Percentiles rank a stretch among this genome's conserved stretches.
phyloP scores from a whole-genome alignment of 2,329 filamentous ascomycete genomes.

The Didymella exigua region DNA sequence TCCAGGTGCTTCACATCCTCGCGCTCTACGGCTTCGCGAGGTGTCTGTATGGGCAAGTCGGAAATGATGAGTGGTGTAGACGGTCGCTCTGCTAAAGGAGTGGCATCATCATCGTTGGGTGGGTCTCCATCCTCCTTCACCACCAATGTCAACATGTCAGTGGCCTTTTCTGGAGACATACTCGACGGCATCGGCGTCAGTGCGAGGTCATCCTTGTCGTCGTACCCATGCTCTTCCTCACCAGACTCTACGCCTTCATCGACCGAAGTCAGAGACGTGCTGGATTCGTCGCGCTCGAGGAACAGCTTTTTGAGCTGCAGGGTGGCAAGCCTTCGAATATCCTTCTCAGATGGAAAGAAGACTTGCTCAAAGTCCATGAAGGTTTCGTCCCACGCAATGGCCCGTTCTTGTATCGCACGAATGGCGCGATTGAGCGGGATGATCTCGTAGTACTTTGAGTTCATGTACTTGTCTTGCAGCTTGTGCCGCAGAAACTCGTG shows the following conservation, averaged over 20 bases:
- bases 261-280: constrained; percentile 71
- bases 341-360: constrained; percentile 92
- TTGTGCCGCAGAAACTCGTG: constrained; percentile 74
- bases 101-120: constrained; percentile 10
- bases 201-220: constrained; percentile 40
- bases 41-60: constrained; percentile 35
- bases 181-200: constrained; percentile 45
- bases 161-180: constrained; percentile 66
- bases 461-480: constrained; percentile 88
- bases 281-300: constrained; percentile 80
- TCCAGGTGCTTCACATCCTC: constrained; percentile 67
- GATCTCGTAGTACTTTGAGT: constrained; percentile 94
- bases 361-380: constrained; percentile 92
- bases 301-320: constrained; percentile 95
- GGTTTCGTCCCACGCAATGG: constrained; percentile 87
- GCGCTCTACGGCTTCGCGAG: constrained; percentile 50
- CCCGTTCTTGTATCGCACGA: constrained; percentile 88
- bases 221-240: constrained; percentile 35
- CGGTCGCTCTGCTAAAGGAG: constrained; percentile 14
- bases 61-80: constrained; percentile 18
- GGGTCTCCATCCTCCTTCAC: constrained; percentile 60
- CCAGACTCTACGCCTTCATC: constrained; percentile 66
- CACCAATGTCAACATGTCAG: constrained; percentile 68
- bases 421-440: constrained; percentile 90
- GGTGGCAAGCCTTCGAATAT: constrained; percentile 89